Conservation (phyloP, 2,329 filamentous ascomycete genomes). For the Curvularia hawaiiensis region DNA sequence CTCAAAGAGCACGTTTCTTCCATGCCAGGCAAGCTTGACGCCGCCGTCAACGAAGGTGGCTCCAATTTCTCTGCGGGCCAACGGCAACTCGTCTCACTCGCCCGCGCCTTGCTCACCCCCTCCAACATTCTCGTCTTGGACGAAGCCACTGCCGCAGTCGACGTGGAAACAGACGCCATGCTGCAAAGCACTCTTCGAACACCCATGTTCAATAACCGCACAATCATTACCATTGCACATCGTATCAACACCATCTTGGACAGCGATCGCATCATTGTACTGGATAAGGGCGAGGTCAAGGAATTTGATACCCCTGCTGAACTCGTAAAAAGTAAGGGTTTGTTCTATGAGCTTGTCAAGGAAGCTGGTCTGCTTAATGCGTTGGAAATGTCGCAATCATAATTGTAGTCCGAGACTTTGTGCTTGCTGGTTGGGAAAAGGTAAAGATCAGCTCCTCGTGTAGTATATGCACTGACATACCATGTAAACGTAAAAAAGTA, state of each 20-base stretch:
- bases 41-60: conserved; percentile 90
- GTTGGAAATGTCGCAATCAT: conserved; percentile 16
- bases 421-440: background rate
- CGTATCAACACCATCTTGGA: conserved; percentile 96
- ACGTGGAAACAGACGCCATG: conserved; percentile 70
- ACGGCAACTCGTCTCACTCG: conserved; percentile 89
- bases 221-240: conserved; percentile 98
- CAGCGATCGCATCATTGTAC: conserved; percentile 87
- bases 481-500: background rate
- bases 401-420: background rate
- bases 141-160: conserved; percentile 85
- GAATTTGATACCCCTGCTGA: conserved; percentile 89
- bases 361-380: conserved; percentile 75
- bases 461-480: background rate
- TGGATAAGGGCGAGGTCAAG: conserved; percentile 86
- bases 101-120: conserved; percentile 89
- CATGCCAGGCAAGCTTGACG: conserved; percentile 90
- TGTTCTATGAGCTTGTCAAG: conserved; percentile 89
- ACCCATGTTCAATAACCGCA: conserved; percentile 81
- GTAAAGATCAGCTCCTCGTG: background rate
- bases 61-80: conserved; percentile 96
- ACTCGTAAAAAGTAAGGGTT: conserved; percentile 74
- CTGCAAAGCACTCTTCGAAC: conserved; percentile 67
- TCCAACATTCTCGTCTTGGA: conserved; percentile 97
- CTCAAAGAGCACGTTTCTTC: conserved; percentile 85